phyloP scores from a whole-genome alignment of 2,329 filamentous ascomycete species.

The Dichotomopilus funicola region DNA sequence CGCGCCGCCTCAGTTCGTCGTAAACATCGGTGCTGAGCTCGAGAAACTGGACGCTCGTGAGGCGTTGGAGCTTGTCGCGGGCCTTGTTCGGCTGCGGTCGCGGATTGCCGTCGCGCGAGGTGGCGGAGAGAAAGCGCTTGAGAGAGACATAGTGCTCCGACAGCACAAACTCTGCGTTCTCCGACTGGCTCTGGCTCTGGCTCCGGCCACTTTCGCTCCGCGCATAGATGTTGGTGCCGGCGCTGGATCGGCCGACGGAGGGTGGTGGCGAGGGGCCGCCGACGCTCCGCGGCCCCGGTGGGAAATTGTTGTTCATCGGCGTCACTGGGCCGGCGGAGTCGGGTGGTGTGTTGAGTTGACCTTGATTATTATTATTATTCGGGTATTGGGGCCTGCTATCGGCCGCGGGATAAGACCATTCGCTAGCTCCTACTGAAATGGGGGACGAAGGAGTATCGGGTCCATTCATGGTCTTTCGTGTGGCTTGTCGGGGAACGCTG shows the following conservation, averaged over 20 bases:
- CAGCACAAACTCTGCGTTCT: conserved; percentile 58
- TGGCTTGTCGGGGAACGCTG: conserved; percentile 19
- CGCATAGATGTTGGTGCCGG: conserved; percentile 65
- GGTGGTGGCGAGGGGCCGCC: conserved; percentile 76
- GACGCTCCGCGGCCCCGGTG: conserved; percentile 48
- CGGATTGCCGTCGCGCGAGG: conserved; percentile 66
- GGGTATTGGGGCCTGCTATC: conserved; percentile 38
- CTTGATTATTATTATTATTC: conserved; percentile 49
- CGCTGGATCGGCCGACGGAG: conserved; percentile 79
- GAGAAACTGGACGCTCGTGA: conserved; percentile 90
- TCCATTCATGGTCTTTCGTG: conserved; percentile 55
- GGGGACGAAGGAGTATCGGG: conserved; percentile 74
- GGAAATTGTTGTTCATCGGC: conserved; percentile 55
- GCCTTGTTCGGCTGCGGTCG: conserved; percentile 78
- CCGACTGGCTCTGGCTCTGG: conserved; percentile 50
- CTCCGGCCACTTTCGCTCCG: conserved; percentile 60
- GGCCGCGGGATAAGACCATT: conserved; percentile 67
- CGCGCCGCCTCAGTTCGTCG: conserved; percentile 84
- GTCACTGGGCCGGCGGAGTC: conserved; percentile 57
- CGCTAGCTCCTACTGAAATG: conserved; percentile 74
- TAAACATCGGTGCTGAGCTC: conserved; percentile 97
- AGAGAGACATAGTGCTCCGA: conserved; percentile 77
- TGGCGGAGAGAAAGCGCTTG: conserved; percentile 65
- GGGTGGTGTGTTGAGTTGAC: conserved; percentile 61
- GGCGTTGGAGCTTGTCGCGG: conserved; percentile 83